Conservation (phyloP, 306 rosid genomes). For the Prunus salicina region DNA sequence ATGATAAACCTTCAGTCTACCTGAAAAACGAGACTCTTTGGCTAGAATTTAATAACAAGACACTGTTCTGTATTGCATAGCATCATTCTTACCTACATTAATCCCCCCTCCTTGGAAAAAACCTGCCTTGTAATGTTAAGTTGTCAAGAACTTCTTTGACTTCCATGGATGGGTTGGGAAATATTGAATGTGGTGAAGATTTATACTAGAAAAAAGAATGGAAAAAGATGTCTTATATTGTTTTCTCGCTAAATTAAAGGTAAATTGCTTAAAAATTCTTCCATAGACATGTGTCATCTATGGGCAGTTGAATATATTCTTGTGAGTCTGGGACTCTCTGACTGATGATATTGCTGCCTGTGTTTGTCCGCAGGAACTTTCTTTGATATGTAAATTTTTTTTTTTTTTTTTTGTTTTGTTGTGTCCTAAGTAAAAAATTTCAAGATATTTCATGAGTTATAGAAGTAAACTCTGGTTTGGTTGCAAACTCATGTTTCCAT, state of each 20-base stretch:
- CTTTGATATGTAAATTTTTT: not conserved
- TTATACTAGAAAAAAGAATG: no score
- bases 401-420: no score
- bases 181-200: not conserved
- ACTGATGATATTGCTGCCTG: not conserved
- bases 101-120: not conserved
- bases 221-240: no score
- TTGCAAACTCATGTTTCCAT: slow-evolving; percentile 9
- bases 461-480: not conserved
- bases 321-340: not conserved
- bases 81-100: not conserved
- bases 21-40: no score
- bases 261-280: no score
- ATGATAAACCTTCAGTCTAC: not conserved
- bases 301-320: no score
- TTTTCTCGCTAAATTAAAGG: no score
- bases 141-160: not conserved
- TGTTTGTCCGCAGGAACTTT: not conserved
- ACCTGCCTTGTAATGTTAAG: not conserved
- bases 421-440: not conserved
- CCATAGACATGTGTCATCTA: not conserved
- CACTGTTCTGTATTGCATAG: not conserved
- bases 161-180: not conserved
- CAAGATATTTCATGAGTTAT: not conserved
- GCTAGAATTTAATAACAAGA: not conserved